Evolutionary conservation across 257 asterid genomes (phyloP), one percentile per base, ranked within the genome.

Genomic region (Orobanche coerulescens): DNA sequence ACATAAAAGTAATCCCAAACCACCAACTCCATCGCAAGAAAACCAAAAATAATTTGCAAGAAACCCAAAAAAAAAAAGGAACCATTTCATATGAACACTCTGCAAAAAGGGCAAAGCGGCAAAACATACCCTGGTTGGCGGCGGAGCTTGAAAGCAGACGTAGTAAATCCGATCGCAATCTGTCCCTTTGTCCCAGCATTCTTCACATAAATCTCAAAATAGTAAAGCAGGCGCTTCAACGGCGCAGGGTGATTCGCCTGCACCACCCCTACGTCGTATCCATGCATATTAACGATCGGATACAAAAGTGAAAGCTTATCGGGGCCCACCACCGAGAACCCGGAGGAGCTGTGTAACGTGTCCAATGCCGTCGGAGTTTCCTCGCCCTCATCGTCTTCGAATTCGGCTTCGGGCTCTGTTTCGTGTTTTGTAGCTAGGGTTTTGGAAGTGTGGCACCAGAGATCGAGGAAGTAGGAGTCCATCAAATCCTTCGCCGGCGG

Each of bases 161-260:
- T 64, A 33, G 97, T 86, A 60, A 92, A 92, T 40, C 98, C 98
- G 57, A 92, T 88, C 12, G 95, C 79, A 66, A 92, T 68, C 66
- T 86, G 93, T 16, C 96, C 98, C 76, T 76, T 92, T 12, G 81
- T 79, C 46, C 98, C 98, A 9, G 86, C 94, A 71, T 74, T 81
- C 82, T 81, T 82, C 15, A 88, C 96, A 48, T 19, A 58, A 58
- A 88, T 85, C 84, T 92, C 98, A 22, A 92, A 92, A 70, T 88
- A 92, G 69, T 83, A 91, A 12, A 88, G 62, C 67, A 93, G 66
- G 40, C 95, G 69, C 74, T 84, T 86, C 31, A 72, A 69, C 30
- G 98, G 98, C 4, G 97, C 97, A 13, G 90, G 76, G 30, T 75
- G 78, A 78, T 93, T 80, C 43, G 97, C 95, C 69, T 89, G 90